Conservation (phyloP, 2,329 filamentous ascomycete species). For the Fusarium scirpi region DNA sequence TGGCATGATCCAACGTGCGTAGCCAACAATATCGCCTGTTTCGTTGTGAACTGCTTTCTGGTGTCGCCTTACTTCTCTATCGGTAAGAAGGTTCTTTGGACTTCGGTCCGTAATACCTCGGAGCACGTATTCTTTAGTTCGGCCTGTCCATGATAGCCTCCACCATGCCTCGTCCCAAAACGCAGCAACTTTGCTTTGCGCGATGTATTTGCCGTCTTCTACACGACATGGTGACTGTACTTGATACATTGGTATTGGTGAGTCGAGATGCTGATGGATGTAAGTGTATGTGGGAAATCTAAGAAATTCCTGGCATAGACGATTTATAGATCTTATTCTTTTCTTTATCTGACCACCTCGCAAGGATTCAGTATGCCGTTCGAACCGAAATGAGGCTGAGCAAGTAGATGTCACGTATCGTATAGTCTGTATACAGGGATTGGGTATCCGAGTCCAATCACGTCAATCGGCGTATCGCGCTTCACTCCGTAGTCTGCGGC, state of each 20-base stretch:
- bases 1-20: slow-evolving; percentile 35
- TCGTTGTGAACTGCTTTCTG: slow-evolving; percentile 33
- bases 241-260: slow-evolving; percentile 7
- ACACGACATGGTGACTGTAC: slow-evolving; percentile 18
- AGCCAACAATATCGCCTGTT: slow-evolving; percentile 42
- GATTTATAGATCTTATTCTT: background rate
- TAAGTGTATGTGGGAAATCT: background rate
- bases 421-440: background rate
- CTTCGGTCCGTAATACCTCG: slow-evolving; percentile 23
- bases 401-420: background rate
- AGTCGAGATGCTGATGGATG: background rate
- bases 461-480: background rate
- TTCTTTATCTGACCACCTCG: background rate
- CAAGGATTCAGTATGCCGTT: background rate
- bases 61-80: slow-evolving; percentile 34
- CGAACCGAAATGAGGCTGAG: background rate
- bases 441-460: background rate
- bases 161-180: slow-evolving; percentile 41
- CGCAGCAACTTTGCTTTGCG: slow-evolving; percentile 33
- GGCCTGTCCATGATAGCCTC: slow-evolving; percentile 29
- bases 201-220: slow-evolving; percentile 20
- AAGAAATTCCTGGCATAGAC: background rate
- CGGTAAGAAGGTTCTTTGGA: slow-evolving; percentile 33
- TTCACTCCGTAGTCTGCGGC: background rate
- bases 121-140: slow-evolving; percentile 24